Percentiles rank a stretch among this genome's conserved stretches.
These are phyloP conservation scores for Trapa incisa DNA, from an alignment of 345 rosid species.

Conservation along the genomic window DNA sequence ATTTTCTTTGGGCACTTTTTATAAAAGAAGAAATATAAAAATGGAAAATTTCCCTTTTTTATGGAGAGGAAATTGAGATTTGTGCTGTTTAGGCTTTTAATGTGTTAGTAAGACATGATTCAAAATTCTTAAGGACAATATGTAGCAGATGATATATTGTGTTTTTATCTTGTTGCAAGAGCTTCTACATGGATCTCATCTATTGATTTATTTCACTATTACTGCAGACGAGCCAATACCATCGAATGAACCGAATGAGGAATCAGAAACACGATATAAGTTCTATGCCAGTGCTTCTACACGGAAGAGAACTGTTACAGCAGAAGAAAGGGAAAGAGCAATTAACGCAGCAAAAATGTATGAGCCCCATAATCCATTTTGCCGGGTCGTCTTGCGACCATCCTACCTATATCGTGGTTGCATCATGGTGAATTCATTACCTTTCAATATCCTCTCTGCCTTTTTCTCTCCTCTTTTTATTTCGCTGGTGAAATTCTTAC, in stretches of 20 bases:
- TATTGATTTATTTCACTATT: neutral
- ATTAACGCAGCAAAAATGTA: conserved; percentile 19
- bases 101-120: neutral
- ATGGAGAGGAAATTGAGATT: too few relatives aligned
- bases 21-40: neutral
- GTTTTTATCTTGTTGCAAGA: neutral
- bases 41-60: neutral
- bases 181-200: neutral
- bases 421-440: conserved; percentile 13
- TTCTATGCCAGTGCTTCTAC: conserved; percentile 19
- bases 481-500: neutral
- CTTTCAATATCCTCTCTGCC: neutral
- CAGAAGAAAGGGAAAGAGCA: conserved; percentile 23
- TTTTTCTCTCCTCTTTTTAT: neutral
- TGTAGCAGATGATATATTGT: neutral
- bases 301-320: conserved; percentile 14
- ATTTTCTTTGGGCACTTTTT: neutral
- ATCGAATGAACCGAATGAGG: conserved; percentile 4
- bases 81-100: neutral
- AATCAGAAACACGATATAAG: conserved; percentile 11
- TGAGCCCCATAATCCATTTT: conserved; percentile 27
- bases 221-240: conserved; percentile 10
- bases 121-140: neutral
- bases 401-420: conserved; percentile 10
- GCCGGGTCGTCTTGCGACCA: conserved; percentile 20